Evolutionary conservation across 352 stramenopile species (phyloP), one percentile per base, ranked within the genome.

Genomic region (Paralagenidium karlingii): DNA sequence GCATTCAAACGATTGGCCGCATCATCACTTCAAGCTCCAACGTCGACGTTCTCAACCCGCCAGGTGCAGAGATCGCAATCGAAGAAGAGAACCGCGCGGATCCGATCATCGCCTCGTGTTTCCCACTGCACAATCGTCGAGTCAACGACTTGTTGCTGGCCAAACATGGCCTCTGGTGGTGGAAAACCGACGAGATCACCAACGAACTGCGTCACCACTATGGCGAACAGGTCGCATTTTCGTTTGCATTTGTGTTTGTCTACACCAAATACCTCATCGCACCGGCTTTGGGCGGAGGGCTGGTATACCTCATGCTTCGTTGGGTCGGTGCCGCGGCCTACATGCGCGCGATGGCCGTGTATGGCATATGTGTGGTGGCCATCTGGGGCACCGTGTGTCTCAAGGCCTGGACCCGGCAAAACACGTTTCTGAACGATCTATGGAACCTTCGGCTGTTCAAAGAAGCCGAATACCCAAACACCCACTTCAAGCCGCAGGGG

Each of bases 361-460:
- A 86, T 38, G 77, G 77, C 1, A 87, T 86, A 51, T 66, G 58
- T 33, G 75, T 68, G 2, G 68, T 68, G 10, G 86, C 70, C 1
- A 43, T 90, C 24, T 90, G 77, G 77, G 77, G 77, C 8, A 74
- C 77, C 9, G 69, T 51, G 18, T 86, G 84, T 43, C 62, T 90
- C 34, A 87, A 90, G 34, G 47, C 58, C 12, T 90, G 77, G 77
- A 59, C 62, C 0, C 57, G 77, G 29, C 74, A 87, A 50, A 90
- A 87, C 45, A 82, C 81, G 10, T 28, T 80, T 20, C 60, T 90
- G 8, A 87, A 87, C 31, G 70, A 90, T 43, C 68, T 53, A 34
- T 90, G 77, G 77, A 90, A 90, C 27, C 29, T 90, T 8, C 65
- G 77, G 0, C 52, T 90, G 19, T 87, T 90, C 49, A 90, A 90